phyloP scores from a whole-genome alignment of 805 yeast genomes.

The Saccharomyces cerevisiae region DNA sequence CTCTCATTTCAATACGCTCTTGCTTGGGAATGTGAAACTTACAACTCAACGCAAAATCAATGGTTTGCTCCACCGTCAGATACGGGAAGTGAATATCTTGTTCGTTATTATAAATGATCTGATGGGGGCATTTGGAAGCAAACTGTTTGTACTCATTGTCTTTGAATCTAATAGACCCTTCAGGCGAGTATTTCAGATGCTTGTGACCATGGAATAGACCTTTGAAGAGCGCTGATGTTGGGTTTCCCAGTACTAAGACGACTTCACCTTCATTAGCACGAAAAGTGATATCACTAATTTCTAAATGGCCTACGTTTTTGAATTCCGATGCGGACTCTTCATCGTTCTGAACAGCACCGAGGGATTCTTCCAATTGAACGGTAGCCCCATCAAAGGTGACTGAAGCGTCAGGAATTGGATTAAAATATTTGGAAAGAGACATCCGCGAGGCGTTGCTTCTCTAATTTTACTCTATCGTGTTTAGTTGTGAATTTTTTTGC shows the following conservation, averaged over 20 bases:
- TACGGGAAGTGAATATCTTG: conserved; percentile 46
- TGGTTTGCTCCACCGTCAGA: conserved; percentile 43
- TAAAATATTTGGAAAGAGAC: conserved; percentile 22
- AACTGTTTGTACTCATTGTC: conserved; percentile 5
- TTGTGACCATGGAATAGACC: conserved; percentile 4
- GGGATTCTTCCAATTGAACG: conserved; percentile 8
- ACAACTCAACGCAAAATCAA: conserved; percentile 43
- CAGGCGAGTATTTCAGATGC: conserved; percentile 4
- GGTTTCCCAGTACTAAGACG: conserved; percentile 9
- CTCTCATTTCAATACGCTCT: conserved; percentile 14
- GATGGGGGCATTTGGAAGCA: conserved; percentile 6
- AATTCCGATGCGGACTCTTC: not conserved
- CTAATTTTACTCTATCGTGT: not conserved
- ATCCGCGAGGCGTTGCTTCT: conserved; percentile 3
- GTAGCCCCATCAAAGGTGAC: conserved; percentile 20
- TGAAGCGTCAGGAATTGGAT: conserved; percentile 20
- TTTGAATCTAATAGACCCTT: conserved; percentile 6
- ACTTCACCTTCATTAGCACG: conserved; percentile 9
- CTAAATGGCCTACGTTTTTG: not conserved
- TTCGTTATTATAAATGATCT: conserved; percentile 36
- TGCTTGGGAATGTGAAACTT: conserved; percentile 17
- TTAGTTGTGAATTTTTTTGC: not conserved
- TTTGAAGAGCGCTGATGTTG: conserved; percentile 7
- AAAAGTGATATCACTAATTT: conserved; percentile 1
- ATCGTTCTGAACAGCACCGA: not conserved